Percentiles rank a stretch among this genome's conserved stretches.
Evolutionary conservation across 805 yeast genomes (phyloP).

Genomic region (Ogataea paradorogensis): DNA sequence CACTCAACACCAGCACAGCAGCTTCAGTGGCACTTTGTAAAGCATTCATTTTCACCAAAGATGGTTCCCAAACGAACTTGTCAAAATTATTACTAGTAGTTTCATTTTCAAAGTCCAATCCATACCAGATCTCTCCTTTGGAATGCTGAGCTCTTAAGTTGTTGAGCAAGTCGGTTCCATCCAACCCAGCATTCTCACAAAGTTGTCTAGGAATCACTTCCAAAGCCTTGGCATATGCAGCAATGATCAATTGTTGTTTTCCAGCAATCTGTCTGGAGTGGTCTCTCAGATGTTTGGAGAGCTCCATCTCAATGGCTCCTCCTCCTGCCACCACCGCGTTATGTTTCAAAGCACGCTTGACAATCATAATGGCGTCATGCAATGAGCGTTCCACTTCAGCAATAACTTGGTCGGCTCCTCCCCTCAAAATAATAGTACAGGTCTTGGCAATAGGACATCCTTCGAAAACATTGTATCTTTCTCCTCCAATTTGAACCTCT

Average conservation of each 20-base stretch:
- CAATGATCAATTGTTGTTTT: constrained; percentile 88
- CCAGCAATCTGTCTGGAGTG: constrained; percentile 87
- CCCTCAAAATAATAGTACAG: constrained; percentile 89
- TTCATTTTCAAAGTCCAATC: constrained; percentile 88
- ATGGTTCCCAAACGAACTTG: constrained; percentile 96
- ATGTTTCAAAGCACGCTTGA: constrained; percentile 88
- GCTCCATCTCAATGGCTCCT: constrained; percentile 98
- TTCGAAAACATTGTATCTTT: constrained; percentile 86
- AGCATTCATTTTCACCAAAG: constrained; percentile 92
- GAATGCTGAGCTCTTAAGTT: constrained; percentile 91
- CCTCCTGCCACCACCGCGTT: constrained; percentile 95
- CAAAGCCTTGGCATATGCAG: constrained; percentile 90
- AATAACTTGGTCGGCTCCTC: constrained; percentile 98
- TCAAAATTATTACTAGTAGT: constrained; percentile 79
- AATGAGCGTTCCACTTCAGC: constrained; percentile 97
- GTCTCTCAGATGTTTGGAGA: constrained; percentile 84
- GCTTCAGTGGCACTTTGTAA: constrained; percentile 95
- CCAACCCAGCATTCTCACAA: constrained; percentile 99
- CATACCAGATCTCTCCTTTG: constrained; percentile 87
- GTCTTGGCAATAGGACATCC: constrained; percentile 93
- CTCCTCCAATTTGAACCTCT: constrained; percentile 94
- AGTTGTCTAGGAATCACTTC: constrained; percentile 96
- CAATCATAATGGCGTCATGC: constrained; percentile 98
- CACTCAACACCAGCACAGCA: constrained; percentile 86
- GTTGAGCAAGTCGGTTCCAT: constrained; percentile 91